These are phyloP conservation scores for Aspergillus haitiensis DNA, from an alignment of 495 filamentous ascomycete genomes.

Conservation along the genomic window DNA sequence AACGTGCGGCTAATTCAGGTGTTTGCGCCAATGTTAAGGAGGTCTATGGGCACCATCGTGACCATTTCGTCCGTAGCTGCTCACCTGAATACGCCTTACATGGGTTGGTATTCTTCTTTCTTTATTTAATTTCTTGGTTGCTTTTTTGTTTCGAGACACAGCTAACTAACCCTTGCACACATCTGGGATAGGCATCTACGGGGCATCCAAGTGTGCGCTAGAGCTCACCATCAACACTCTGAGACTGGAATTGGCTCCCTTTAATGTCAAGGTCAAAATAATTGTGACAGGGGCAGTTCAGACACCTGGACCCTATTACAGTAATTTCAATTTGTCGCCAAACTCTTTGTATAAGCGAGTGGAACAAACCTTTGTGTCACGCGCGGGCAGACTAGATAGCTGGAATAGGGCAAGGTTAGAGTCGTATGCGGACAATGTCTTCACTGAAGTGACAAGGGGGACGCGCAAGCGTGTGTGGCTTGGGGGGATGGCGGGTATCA, in stretches of 20 bases:
- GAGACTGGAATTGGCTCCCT: slow-evolving; percentile 54
- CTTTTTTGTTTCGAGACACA: background rate
- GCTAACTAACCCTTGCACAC: background rate
- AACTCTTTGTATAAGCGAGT: slow-evolving; percentile 25
- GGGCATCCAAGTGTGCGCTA: slow-evolving; percentile 55
- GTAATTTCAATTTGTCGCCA: slow-evolving; percentile 12
- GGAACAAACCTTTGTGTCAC: slow-evolving; percentile 19
- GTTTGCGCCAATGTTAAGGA: slow-evolving; percentile 54
- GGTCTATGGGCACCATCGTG: slow-evolving; percentile 45
- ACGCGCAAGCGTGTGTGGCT: slow-evolving; percentile 19
- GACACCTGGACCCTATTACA: slow-evolving; percentile 12
- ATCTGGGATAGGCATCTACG: slow-evolving; percentile 36
- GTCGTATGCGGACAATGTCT: slow-evolving; percentile 23
- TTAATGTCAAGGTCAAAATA: slow-evolving; percentile 29
- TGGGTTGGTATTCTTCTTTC: slow-evolving; percentile 5
- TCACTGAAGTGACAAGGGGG: slow-evolving; percentile 4
- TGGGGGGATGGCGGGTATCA: slow-evolving; percentile 8
- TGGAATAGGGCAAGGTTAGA: slow-evolving; percentile 8
- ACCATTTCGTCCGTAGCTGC: slow-evolving; percentile 53
- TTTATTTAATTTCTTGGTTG: background rate
- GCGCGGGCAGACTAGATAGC: slow-evolving; percentile 19
- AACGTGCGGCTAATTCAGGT: slow-evolving; percentile 53
- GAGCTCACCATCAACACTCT: slow-evolving; percentile 45
- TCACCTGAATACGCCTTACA: slow-evolving; percentile 44
- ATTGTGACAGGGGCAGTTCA: slow-evolving; percentile 27